Conservation (phyloP, 139 green algal species). For the Micractinium conductrix region DNA sequence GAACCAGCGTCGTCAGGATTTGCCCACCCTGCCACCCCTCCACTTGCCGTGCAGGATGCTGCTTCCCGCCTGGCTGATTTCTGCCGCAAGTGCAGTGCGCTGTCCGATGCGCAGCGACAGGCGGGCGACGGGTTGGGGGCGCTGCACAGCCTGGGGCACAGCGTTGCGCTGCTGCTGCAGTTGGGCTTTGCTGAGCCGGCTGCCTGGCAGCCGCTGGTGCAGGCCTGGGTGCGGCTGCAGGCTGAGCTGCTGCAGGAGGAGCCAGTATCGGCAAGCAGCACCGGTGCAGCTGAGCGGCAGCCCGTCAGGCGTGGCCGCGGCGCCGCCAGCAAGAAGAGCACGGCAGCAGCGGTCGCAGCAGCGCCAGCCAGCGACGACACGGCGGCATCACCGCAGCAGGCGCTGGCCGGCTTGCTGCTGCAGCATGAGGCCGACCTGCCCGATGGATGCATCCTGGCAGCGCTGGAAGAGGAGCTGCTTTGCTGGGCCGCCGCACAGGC, state of each 20-base stretch:
- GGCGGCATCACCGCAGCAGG: not conserved
- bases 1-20: not conserved
- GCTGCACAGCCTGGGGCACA: slow-evolving; percentile 9
- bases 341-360: not conserved
- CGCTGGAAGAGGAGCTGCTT: not conserved
- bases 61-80: not conserved
- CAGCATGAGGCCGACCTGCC: not conserved
- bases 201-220: slow-evolving; percentile 25
- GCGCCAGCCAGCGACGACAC: not conserved
- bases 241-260: slow-evolving; percentile 1
- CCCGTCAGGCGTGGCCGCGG: not conserved
- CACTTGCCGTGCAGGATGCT: not conserved
- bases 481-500: not conserved
- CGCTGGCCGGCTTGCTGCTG: not conserved
- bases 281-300: not conserved
- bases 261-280: not conserved
- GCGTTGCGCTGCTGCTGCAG: slow-evolving; percentile 2
- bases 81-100: not conserved
- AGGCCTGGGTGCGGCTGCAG: slow-evolving; percentile 17
- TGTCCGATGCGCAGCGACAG: slow-evolving; percentile 19
- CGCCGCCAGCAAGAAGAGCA: slow-evolving; percentile 1
- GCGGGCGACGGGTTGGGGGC: not conserved
- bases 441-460: not conserved
- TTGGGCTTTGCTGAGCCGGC: not conserved
- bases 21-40: not conserved